phyloP scores from a whole-genome alignment of 2,329 filamentous ascomycete species.

The Coniochaeta ligniaria region DNA sequence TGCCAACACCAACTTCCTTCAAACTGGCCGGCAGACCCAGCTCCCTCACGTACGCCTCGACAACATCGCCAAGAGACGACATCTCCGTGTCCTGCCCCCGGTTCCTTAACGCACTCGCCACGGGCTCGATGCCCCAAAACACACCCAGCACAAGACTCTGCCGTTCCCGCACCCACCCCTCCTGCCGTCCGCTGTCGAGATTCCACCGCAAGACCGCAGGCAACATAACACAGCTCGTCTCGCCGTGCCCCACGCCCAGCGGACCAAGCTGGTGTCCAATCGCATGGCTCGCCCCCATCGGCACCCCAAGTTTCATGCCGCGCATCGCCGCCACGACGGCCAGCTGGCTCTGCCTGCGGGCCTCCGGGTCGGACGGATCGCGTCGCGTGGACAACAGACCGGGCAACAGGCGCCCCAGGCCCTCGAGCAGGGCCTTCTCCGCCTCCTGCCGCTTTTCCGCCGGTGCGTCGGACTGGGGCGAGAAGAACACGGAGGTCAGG shows the following conservation, averaged over 20 bases:
- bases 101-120: conserved; percentile 17
- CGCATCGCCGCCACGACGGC: conserved; percentile 47
- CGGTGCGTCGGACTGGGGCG: conserved; percentile 21
- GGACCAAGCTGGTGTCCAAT: conserved; percentile 48
- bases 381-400: conserved; percentile 31
- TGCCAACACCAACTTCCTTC: conserved; percentile 40
- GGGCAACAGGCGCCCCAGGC: conserved; percentile 31
- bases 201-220: conserved; percentile 53
- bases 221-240: conserved; percentile 49
- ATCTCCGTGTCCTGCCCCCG: conserved; percentile 11
- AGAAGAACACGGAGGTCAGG: conserved; percentile 30
- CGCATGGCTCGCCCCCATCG: conserved; percentile 42
- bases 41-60: conserved; percentile 41
- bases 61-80: conserved; percentile 41
- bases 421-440: conserved; percentile 16
- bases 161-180: conserved; percentile 17
- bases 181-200: conserved; percentile 24
- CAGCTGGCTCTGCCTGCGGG: conserved; percentile 14
- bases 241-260: conserved; percentile 50
- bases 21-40: conserved; percentile 47
- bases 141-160: conserved; percentile 31
- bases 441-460: not conserved
- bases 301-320: conserved; percentile 29
- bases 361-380: conserved; percentile 14
- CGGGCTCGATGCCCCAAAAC: conserved; percentile 28